Percentiles rank a stretch among this genome's conserved stretches.
Conservation (phyloP, 305 asterid species). For the Fraxinus xanthoxyloides region DNA sequence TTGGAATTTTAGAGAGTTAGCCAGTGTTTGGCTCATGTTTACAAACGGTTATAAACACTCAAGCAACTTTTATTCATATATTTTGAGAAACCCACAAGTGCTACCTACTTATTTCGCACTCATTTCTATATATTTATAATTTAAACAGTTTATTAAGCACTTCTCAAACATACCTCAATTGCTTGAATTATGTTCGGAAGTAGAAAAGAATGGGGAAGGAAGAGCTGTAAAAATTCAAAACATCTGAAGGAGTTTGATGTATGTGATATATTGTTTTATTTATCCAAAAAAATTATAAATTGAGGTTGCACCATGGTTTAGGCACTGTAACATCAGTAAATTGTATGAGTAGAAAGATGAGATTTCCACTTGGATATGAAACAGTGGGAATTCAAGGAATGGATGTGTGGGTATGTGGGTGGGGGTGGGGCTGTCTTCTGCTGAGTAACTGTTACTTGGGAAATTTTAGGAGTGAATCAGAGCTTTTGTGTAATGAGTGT, state of each 20-base stretch:
- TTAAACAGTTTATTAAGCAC: too few relatives aligned
- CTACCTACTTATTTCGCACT: not conserved
- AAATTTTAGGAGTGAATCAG: not conserved
- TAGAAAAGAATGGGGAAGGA: not conserved
- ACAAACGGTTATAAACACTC: not conserved
- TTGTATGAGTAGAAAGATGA: not conserved
- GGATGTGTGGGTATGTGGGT: not conserved
- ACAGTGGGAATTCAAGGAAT: not conserved
- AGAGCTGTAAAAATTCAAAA: not conserved
- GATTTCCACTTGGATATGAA: not conserved
- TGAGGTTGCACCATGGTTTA: not conserved
- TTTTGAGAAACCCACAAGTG: not conserved
- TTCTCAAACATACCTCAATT: not conserved
- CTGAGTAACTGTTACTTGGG: not conserved
- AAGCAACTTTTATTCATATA: not conserved
- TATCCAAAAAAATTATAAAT: not conserved
- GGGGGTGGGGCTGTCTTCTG: not conserved
- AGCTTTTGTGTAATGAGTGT: not conserved
- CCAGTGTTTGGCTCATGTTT: not conserved
- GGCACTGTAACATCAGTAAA: not conserved
- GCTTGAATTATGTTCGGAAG: not conserved
- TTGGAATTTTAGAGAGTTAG: not conserved
- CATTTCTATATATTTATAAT: not conserved
- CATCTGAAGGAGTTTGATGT: not conserved
- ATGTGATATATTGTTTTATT: not conserved